A percentile compares a stretch with the other conserved stretches of the same genome.
Evolutionary conservation across 2,329 filamentous ascomycete genomes (phyloP).

Genomic region (Rhinocladiella mackenziei): DNA sequence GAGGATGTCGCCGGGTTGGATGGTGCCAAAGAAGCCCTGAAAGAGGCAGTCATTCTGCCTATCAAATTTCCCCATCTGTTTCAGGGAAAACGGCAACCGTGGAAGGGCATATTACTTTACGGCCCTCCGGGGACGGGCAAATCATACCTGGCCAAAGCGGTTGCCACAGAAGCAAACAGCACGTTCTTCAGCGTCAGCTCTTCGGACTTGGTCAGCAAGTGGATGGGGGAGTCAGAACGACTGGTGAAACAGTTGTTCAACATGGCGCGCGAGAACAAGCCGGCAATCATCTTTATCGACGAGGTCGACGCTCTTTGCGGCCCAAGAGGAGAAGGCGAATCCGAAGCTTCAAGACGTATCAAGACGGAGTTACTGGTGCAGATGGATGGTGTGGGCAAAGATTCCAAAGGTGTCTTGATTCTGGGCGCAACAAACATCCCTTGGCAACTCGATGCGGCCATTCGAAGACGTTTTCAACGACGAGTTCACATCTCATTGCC

Average conservation of each 20-base stretch:
- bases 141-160: constrained; percentile 93
- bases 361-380: constrained; percentile 98
- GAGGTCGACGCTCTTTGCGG: constrained; percentile 96
- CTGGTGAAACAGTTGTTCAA: constrained; percentile 95
- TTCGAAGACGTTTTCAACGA: constrained; percentile 90
- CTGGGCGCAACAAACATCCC: constrained; percentile 97
- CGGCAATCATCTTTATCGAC: constrained; percentile 97
- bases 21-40: constrained; percentile 89
- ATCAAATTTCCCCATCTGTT: constrained; percentile 99
- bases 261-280: constrained; percentile 97
- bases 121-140: constrained; percentile 96
- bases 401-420: constrained; percentile 88
- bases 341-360: constrained; percentile 92
- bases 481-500: constrained; percentile 93
- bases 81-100: constrained; percentile 90
- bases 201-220: constrained; percentile 96
- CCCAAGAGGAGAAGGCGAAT: constrained; percentile 89
- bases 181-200: constrained; percentile 99
- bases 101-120: constrained; percentile 96
- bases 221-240: constrained; percentile 99
- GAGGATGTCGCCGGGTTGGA: constrained; percentile 96
- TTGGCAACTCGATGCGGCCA: constrained; percentile 96
- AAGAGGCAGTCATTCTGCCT: constrained; percentile 94
- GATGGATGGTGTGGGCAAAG: constrained; percentile 98
- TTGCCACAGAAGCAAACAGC: constrained; percentile 96